These are phyloP conservation scores for Yamadazyma kanchanaburiensis DNA, from an alignment of 1,139 yeast species.

Conservation along the genomic window DNA sequence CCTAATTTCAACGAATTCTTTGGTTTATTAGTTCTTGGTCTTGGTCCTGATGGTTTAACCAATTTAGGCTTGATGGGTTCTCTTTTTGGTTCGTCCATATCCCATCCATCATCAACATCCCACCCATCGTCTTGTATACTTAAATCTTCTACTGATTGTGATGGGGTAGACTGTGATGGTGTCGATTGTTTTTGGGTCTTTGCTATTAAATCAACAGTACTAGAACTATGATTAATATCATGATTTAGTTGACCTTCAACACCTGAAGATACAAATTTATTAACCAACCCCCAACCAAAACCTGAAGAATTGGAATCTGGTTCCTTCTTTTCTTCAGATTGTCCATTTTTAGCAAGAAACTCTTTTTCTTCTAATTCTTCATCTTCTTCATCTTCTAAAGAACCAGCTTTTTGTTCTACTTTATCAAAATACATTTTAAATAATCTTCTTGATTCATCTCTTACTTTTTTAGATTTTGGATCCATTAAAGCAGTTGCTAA, in stretches of 20 bases:
- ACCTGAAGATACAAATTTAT: constrained; percentile 30
- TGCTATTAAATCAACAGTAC: constrained; percentile 24
- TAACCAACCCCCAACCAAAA: constrained; percentile 40
- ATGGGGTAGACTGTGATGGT: constrained; percentile 11
- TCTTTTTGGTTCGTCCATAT: constrained; percentile 8
- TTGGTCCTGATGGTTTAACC: constrained; percentile 8
- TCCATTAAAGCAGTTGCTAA: constrained; percentile 84
- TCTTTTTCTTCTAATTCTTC: constrained; percentile 38
- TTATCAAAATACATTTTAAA: constrained; percentile 63
- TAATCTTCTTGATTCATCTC: constrained; percentile 67
- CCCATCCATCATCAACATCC: constrained; percentile 12
- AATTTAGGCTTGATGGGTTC: constrained; percentile 1
- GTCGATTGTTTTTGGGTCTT: constrained; percentile 20
- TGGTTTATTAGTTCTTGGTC: constrained; percentile 12
- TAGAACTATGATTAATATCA: constrained; percentile 33
- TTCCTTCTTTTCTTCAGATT: constrained; percentile 9
- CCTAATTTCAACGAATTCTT: constrained; percentile 33
- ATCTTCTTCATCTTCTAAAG: constrained; percentile 48
- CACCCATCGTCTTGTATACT: constrained; percentile 14
- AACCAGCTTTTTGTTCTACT: constrained; percentile 60
- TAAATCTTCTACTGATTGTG: constrained; percentile 9
- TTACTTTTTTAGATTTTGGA: constrained; percentile 57
- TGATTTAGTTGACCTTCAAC: constrained; percentile 34
- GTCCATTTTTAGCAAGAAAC: constrained; percentile 31
- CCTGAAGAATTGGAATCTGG: constrained; percentile 6